phyloP scores from a whole-genome alignment of 78 protist species.

The Dictyostelium firmibasis region DNA sequence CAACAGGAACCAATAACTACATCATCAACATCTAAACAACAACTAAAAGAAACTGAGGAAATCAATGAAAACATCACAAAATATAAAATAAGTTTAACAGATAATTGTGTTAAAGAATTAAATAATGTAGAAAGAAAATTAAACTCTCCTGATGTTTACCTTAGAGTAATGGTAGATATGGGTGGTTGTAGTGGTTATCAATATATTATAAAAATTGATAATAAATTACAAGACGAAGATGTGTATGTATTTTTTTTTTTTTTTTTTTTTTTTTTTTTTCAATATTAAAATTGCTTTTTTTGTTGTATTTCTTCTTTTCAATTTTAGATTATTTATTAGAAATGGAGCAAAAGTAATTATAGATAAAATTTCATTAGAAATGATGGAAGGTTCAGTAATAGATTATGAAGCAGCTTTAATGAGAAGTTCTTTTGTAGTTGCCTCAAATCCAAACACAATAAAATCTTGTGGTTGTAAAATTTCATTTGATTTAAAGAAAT shows the following conservation, averaged over 20 bases:
- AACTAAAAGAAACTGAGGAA: background rate
- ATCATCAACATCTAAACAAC: background rate
- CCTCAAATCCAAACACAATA: conserved; percentile 73
- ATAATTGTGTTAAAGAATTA: conserved; percentile 22
- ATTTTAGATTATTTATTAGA: conserved; percentile 48
- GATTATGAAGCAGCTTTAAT: conserved; percentile 70
- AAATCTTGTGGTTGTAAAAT: conserved; percentile 80
- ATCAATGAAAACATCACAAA: background rate
- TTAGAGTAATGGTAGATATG: conserved; percentile 77
- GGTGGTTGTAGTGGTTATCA: conserved; percentile 84
- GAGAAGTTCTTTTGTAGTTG: conserved; percentile 62
- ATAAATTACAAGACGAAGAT: conserved; percentile 54
- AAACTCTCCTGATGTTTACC: background rate
- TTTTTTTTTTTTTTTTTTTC: background rate
- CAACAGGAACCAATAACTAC: background rate
- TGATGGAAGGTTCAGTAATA: conserved; percentile 74
- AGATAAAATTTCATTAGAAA: conserved; percentile 77
- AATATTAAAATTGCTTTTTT: background rate
- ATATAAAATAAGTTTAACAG: conserved; percentile 13
- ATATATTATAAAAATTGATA: conserved; percentile 59
- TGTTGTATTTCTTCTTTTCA: background rate
- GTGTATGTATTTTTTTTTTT: background rate
- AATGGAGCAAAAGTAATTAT: conserved; percentile 62
- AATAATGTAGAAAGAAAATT: background rate
- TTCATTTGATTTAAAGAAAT: conserved; percentile 77